Evolutionary conservation across 2,329 filamentous ascomycete genomes (phyloP).

Genomic region (Cladosporium sp.): DNA sequence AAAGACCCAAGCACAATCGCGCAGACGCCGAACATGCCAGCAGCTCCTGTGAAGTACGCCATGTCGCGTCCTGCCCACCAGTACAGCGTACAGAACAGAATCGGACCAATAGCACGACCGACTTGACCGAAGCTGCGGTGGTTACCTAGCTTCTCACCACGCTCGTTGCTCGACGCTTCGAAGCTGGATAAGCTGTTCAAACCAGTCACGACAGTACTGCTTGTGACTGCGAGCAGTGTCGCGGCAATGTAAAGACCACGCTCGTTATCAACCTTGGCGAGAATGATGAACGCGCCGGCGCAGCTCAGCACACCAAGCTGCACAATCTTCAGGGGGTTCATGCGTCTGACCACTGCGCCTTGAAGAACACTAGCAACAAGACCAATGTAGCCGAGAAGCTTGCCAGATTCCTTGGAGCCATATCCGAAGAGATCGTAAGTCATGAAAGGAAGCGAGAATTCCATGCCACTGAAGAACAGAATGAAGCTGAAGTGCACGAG

Average conservation of each 20-base stretch:
- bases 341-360: conserved; percentile 82
- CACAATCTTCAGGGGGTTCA: conserved; percentile 78
- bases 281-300: conserved; percentile 75
- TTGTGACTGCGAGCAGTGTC: conserved; percentile 82
- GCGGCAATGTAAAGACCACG: conserved; percentile 77
- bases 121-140: conserved; percentile 81
- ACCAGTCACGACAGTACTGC: conserved; percentile 90
- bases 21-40: conserved; percentile 75
- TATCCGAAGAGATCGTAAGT: conserved; percentile 92
- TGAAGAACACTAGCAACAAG: conserved; percentile 90
- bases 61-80: conserved; percentile 95
- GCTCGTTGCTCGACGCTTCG: conserved; percentile 76
- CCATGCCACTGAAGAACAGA: conserved; percentile 96
- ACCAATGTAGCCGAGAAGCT: conserved; percentile 85
- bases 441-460: conserved; percentile 96
- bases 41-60: conserved; percentile 79
- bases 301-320: conserved; percentile 77
- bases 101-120: conserved; percentile 80
- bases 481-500: conserved; percentile 86
- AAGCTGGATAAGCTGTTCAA: conserved; percentile 91
- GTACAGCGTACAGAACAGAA: conserved; percentile 92
- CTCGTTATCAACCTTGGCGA: conserved; percentile 69
- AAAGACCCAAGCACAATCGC: conserved; percentile 70
- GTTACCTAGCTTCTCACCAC: conserved; percentile 83
- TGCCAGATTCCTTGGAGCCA: conserved; percentile 75